Conservation (phyloP, 2,329 filamentous ascomycete genomes). For the Aspergillus aculeatinus region DNA sequence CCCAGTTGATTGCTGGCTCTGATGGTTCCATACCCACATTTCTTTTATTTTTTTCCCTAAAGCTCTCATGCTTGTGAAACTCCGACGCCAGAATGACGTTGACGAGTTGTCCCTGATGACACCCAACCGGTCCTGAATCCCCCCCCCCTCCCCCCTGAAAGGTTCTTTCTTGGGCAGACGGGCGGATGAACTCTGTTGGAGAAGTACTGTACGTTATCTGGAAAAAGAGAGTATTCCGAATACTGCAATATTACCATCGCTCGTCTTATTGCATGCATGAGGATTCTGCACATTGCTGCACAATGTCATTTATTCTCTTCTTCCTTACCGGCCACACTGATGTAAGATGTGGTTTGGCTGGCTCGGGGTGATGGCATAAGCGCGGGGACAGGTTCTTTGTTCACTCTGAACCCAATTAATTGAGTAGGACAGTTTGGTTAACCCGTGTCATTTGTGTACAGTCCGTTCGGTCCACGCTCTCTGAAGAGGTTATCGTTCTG, state of each 20-base stretch:
- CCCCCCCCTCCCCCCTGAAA: neutral
- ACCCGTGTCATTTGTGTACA: too few relatives aligned
- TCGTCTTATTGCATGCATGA: neutral
- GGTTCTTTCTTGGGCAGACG: neutral
- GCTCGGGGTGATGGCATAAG: neutral
- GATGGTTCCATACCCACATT: neutral
- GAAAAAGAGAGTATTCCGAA: too few relatives aligned
- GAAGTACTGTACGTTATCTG: too few relatives aligned
- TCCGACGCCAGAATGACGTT: conserved; percentile 21
- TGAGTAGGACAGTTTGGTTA: neutral
- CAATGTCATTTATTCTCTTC: neutral
- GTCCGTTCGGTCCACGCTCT: neutral
- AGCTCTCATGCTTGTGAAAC: conserved; percentile 10
- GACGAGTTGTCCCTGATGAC: conserved; percentile 12
- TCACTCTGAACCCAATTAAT: neutral
- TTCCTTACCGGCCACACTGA: neutral
- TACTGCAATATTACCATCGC: too few relatives aligned
- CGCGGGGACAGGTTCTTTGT: neutral
- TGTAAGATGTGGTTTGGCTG: neutral
- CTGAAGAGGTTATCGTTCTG: neutral
- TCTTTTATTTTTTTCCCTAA: neutral
- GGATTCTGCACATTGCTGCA: neutral
- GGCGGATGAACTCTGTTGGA: neutral
- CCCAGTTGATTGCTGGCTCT: neutral
- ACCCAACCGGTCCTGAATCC: conserved; percentile 7